Base-by-base conservation (phyloP, 768 basidiomycete species). In the Termitomyces sp. region DNA sequence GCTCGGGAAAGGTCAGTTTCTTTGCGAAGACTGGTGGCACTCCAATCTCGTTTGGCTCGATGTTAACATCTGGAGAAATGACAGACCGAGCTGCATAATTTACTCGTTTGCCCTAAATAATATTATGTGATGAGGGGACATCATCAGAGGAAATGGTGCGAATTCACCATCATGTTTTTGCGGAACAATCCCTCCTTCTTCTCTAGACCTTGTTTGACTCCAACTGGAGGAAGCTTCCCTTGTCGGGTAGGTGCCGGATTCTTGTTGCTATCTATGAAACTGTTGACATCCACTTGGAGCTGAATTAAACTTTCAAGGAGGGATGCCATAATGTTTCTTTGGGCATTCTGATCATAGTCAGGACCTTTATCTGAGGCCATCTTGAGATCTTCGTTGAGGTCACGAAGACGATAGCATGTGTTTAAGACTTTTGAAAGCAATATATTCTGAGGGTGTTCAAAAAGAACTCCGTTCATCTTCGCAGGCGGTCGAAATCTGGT, bases 31-130 rank as follows among this genome's bases (percentile, higher is more conserved):
- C 90, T 32, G 97, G 97, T 6, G 97, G 97, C 28, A 99, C 85
- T 42, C 97, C 97, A 56, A 99, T 99, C 72, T 99, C 97, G 70
- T 92, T 95, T 32, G 97, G 92, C 72, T 99, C 97, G 63, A 99
- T 98, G 72, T 98, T 98, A 65, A 98, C 91, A 68, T 99, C 97
- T 12, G 97, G 97, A 18, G 97, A 99, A 63, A 99, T 99, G 68
- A 99, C 97, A n/a, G 97, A 99, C 61, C 97, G 94, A 22, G 97
- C 97, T 43, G 97, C 95, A 70, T 96, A 97, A 72, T 99, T 98
- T 60, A 99, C 97, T 67, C 97, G 94, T 78, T 99, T 99, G 10
- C 97, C 97, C 95, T 98, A 52, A 38, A 7, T 6, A 43, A 26
- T 20, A 7, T 54, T 26, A 20, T 20, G 4, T 55, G 16, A 5